phyloP scores from a whole-genome alignment of 2,329 filamentous ascomycete species.

The Trichoderma arundinaceum region DNA sequence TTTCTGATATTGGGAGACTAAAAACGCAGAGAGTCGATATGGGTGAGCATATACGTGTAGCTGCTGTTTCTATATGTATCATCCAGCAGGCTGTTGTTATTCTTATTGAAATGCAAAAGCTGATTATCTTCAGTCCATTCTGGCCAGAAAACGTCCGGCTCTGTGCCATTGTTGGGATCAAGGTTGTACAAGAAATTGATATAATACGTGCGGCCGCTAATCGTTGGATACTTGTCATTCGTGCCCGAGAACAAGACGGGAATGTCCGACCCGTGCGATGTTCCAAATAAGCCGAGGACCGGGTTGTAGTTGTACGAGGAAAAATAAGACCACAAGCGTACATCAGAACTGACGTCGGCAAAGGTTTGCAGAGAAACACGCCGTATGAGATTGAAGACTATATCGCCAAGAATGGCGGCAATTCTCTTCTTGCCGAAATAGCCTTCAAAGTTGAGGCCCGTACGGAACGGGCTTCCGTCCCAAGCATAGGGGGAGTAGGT shows the following conservation, averaged over 20 bases:
- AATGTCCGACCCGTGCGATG: slow-evolving; percentile 74
- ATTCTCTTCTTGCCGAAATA: slow-evolving; percentile 80
- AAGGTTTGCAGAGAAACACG: slow-evolving; percentile 64
- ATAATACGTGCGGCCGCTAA: slow-evolving; percentile 70
- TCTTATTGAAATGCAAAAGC: slow-evolving; percentile 55
- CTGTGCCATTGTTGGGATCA: slow-evolving; percentile 67
- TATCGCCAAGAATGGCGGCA: slow-evolving; percentile 75
- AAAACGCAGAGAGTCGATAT: slow-evolving; percentile 38
- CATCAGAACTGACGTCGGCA: slow-evolving; percentile 53
- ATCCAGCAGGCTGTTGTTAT: slow-evolving; percentile 40
- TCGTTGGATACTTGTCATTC: slow-evolving; percentile 64
- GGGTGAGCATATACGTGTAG: slow-evolving; percentile 38
- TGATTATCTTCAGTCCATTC: slow-evolving; percentile 51
- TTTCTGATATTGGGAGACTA: slow-evolving; percentile 15
- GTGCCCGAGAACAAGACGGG: slow-evolving; percentile 69
- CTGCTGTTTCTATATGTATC: slow-evolving; percentile 49
- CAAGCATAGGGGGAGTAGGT: slow-evolving; percentile 64
- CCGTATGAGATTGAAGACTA: slow-evolving; percentile 74
- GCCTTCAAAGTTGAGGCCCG: slow-evolving; percentile 67
- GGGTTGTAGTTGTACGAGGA: slow-evolving; percentile 73
- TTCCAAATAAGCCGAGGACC: slow-evolving; percentile 66
- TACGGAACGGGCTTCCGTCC: slow-evolving; percentile 75
- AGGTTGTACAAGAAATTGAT: slow-evolving; percentile 72
- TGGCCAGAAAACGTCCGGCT: slow-evolving; percentile 49
- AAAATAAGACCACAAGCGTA: slow-evolving; percentile 77